These are phyloP conservation scores for Boletus tomentosulus DNA, from an alignment of 768 basidiomycete genomes.

Conservation along the genomic window DNA sequence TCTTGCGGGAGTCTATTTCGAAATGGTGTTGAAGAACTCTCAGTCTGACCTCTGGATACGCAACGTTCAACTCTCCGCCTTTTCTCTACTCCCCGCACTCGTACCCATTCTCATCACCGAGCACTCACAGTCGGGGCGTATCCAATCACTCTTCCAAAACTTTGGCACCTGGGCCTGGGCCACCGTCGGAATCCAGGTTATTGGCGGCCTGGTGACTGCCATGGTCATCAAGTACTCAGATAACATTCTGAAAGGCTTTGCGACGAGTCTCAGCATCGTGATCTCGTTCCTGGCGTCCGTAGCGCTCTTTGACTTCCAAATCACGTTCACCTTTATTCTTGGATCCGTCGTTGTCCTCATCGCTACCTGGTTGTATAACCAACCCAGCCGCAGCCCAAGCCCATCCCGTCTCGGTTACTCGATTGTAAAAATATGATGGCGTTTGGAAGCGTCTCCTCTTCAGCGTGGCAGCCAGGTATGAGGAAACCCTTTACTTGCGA, in stretches of 20 bases:
- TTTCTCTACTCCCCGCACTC: conserved; percentile 87
- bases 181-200: conserved; percentile 81
- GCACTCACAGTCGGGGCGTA: conserved; percentile 35
- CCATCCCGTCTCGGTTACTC: conserved; percentile 26
- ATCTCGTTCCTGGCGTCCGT: conserved; percentile 92
- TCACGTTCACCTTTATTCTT: conserved; percentile 81
- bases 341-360: conserved; percentile 80
- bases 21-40: conserved; percentile 93
- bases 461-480: background rate
- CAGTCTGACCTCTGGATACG: conserved; percentile 92
- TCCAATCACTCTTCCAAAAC: conserved; percentile 65
- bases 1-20: conserved; percentile 96
- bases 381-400: conserved; percentile 41
- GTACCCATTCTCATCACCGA: conserved; percentile 67
- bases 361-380: conserved; percentile 92
- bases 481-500: background rate
- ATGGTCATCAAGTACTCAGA: conserved; percentile 93
- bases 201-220: conserved; percentile 91
- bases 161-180: conserved; percentile 93
- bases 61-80: conserved; percentile 92
- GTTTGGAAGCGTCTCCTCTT: background rate
- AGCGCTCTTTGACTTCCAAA: conserved; percentile 82
- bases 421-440: conserved; percentile 21
- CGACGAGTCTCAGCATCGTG: conserved; percentile 90
- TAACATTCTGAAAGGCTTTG: conserved; percentile 92